Percentiles rank a stretch among this genome's conserved stretches.
phyloP scores from a whole-genome alignment of 2,329 filamentous ascomycete species.

The Claviceps sp. region DNA sequence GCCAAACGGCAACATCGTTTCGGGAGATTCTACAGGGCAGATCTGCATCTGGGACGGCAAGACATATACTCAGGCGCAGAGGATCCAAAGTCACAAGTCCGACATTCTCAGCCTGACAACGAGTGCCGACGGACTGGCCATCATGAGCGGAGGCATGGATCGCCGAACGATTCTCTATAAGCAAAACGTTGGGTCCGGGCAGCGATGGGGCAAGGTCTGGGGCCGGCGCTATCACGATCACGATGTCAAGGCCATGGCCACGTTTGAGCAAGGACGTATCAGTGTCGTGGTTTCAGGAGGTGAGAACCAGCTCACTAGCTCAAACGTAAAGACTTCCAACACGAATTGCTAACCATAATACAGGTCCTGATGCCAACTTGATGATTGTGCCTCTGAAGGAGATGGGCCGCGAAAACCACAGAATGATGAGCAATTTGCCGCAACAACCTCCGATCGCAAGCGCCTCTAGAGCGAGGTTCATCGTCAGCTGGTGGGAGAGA shows the following conservation, averaged over 20 bases:
- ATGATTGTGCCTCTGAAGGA: constrained; percentile 63
- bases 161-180: constrained; percentile 74
- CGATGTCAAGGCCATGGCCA: constrained; percentile 88
- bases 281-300: constrained; percentile 88
- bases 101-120: constrained; percentile 82
- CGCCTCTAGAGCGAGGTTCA: constrained; percentile 56
- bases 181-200: constrained; percentile 43
- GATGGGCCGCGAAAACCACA: constrained; percentile 70
- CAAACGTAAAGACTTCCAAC: neutral
- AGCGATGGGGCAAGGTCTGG: constrained; percentile 73
- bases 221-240: constrained; percentile 81
- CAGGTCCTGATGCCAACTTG: constrained; percentile 75
- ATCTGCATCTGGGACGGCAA: constrained; percentile 88
- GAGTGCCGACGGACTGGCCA: constrained; percentile 64
- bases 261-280: constrained; percentile 70
- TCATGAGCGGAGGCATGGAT: constrained; percentile 88
- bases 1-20: constrained; percentile 78
- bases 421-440: constrained; percentile 70
- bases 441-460: constrained; percentile 63
- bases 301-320: constrained; percentile 25
- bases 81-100: constrained; percentile 74
- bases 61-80: constrained; percentile 77
- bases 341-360: constrained; percentile 4
- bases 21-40: constrained; percentile 88
- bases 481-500: constrained; percentile 87